These are phyloP conservation scores for Aspergillus asperescens DNA, from an alignment of 495 filamentous ascomycete genomes.

Conservation along the genomic window DNA sequence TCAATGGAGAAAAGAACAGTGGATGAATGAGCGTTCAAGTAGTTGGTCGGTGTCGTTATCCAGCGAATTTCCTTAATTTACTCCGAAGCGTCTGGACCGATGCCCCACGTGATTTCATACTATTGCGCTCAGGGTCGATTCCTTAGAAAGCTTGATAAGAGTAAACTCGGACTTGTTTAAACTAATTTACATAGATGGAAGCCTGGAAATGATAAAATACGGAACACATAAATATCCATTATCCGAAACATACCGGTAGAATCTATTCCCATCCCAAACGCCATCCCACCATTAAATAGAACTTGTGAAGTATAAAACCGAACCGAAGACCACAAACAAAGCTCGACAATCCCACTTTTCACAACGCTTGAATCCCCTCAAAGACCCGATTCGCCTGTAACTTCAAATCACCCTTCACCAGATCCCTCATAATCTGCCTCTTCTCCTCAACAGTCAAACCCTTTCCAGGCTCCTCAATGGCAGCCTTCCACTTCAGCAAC, in stretches of 20 bases:
- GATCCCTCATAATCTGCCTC: slow-evolving; percentile 68
- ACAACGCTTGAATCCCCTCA: slow-evolving; percentile 77
- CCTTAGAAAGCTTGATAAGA: no score
- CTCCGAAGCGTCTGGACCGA: slow-evolving; percentile 5
- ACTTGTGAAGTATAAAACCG: background rate
- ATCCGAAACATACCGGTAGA: background rate
- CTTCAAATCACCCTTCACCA: slow-evolving; percentile 66
- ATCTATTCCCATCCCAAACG: slow-evolving; percentile 3
- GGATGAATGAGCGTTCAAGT: background rate
- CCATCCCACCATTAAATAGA: background rate
- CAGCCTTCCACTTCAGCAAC: slow-evolving; percentile 80
- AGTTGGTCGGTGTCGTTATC: background rate
- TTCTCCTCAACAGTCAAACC: slow-evolving; percentile 70
- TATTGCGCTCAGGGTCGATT: background rate
- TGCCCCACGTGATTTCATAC: slow-evolving; percentile 10
- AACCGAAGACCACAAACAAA: background rate
- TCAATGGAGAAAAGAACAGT: background rate
- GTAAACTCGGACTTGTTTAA: no score
- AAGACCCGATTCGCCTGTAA: slow-evolving; percentile 85
- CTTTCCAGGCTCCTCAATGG: slow-evolving; percentile 56
- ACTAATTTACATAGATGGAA: background rate
- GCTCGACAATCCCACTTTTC: background rate
- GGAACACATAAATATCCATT: no score
- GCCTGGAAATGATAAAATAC: no score
- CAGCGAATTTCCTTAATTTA: slow-evolving; percentile 7